Base-by-base conservation (phyloP, 495 filamentous ascomycete genomes). In the Sordaria brevicollis region DNA sequence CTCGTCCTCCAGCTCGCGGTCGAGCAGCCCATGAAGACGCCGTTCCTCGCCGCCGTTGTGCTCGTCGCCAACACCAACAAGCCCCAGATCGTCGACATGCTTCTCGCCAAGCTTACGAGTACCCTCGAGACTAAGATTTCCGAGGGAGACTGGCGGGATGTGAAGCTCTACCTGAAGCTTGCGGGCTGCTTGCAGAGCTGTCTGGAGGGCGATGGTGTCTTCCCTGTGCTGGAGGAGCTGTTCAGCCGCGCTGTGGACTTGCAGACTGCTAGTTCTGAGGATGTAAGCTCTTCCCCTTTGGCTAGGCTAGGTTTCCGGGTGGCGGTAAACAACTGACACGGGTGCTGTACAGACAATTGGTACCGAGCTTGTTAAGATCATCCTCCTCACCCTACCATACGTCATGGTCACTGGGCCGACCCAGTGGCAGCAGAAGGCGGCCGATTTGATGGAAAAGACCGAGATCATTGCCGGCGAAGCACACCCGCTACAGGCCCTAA, bases 21-120 rank as follows among this genome's bases (percentile, higher is more conserved):
- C 25, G 95, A 99, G 80, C 95, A 99, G 80, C 94, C 96, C 0
- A 89, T 99, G 80, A 97, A 97, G 82, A 94, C 93, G 67, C 96
- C 95, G 2, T 97, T 97, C 77, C 84, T 95, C 67, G 93, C 93
- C 34, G 91, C 90, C 31, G 88, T 93, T 4, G 84, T 93, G 34
- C 83, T 97, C 65, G 86, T 91, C 57, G 83, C 88, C 69, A 95
- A 97, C 80, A 83, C 85, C 37, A 80, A 90, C 70, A 92, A 91
- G 62, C 85, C 89, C 25, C 91, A 94, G 71, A 81, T 95, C 38
- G 85, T 89, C 34, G 81, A 85, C 43, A 87, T 94, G 65, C 76
- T 94, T 15, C 79, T 97, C 36, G 82, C 78, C 38, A 88, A 86
- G 74, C 84, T 89, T 54, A 85, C 83, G 4, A 79, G 76, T 33